A percentile compares a stretch with the other conserved stretches of the same genome.
Evolutionary conservation across 352 stramenopile genomes (phyloP).

Genomic region (Phytophthora meadii): DNA sequence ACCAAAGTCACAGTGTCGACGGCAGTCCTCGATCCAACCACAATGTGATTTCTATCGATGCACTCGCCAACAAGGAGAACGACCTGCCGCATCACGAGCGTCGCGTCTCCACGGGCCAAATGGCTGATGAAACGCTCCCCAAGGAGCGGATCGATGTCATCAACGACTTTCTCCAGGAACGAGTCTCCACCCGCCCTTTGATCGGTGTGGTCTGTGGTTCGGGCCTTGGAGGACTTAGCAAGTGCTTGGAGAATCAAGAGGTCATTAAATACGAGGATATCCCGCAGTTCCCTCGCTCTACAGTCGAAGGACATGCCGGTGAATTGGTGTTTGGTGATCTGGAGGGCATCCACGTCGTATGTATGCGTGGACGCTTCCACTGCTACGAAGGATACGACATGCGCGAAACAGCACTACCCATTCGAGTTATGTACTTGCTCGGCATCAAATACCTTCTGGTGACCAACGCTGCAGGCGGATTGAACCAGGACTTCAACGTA

Average conservation of each 20-base stretch:
- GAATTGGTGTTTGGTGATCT: slow-evolving; percentile 94
- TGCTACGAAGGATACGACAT: slow-evolving; percentile 96
- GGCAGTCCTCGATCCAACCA: slow-evolving; percentile 3
- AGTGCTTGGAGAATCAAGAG: slow-evolving; percentile 82
- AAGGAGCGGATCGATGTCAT: slow-evolving; percentile 21
- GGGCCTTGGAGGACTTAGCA: slow-evolving; percentile 64
- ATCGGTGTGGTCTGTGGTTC: slow-evolving; percentile 93
- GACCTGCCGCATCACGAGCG: slow-evolving; percentile 16
- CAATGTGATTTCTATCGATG: slow-evolving; percentile 7
- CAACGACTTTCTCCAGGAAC: slow-evolving; percentile 20
- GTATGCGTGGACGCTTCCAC: slow-evolving; percentile 96
- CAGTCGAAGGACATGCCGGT: slow-evolving; percentile 91
- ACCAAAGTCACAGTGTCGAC: slow-evolving; percentile 47
- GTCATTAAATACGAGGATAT: slow-evolving; percentile 89
- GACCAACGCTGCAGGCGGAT: slow-evolving; percentile 95
- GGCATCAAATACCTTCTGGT: slow-evolving; percentile 95
- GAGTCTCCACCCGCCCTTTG: slow-evolving; percentile 20
- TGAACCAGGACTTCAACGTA: slow-evolving; percentile 93
- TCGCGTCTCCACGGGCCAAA: slow-evolving; percentile 53
- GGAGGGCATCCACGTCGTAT: slow-evolving; percentile 82
- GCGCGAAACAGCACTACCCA: slow-evolving; percentile 91
- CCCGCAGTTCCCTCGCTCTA: slow-evolving; percentile 88
- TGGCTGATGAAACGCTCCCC: slow-evolving; percentile 56
- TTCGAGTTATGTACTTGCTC: slow-evolving; percentile 94
- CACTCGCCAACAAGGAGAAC: slow-evolving; percentile 9